Evolutionary conservation across 23 red algal genomes (phyloP).

Genomic region (Gracilaria domingensis): DNA sequence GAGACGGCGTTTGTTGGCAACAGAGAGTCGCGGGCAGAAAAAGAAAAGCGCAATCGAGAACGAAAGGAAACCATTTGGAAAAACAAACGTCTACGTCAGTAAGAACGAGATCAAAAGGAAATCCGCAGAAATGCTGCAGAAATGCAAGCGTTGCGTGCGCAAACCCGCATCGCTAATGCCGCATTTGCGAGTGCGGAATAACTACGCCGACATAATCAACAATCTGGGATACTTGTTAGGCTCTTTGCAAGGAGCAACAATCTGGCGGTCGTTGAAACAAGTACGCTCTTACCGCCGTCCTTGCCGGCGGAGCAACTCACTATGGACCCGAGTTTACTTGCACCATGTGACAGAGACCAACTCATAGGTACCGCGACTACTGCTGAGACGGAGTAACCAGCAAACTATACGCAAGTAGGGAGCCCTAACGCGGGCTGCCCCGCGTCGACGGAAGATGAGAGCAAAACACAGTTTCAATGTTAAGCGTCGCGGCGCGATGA

Average conservation of each 20-base stretch:
- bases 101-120: neutral
- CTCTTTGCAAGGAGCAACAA: constrained; percentile 1
- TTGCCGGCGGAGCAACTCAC: neutral
- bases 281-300: neutral
- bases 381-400: no score
- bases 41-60: no score
- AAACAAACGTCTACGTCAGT: neutral
- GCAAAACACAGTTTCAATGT: no score
- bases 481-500: no score
- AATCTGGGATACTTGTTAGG: constrained; percentile 4
- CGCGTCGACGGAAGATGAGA: no score
- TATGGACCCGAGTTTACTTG: no score
- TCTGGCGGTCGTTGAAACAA: neutral
- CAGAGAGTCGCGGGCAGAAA: constrained; percentile 1
- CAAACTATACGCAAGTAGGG: no score
- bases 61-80: constrained; percentile 6
- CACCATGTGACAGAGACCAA: no score
- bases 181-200: constrained; percentile 20
- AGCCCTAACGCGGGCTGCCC: no score
- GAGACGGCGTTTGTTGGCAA: neutral
- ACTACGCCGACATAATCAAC: neutral
- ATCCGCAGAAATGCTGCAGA: constrained; percentile 9
- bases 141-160: constrained; percentile 1
- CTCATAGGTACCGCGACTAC: no score
- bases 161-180: no score